Evolutionary conservation across 306 rosid genomes (phyloP), one percentile per base, ranked within the genome.

Genomic region (Medicago ruthenica): DNA sequence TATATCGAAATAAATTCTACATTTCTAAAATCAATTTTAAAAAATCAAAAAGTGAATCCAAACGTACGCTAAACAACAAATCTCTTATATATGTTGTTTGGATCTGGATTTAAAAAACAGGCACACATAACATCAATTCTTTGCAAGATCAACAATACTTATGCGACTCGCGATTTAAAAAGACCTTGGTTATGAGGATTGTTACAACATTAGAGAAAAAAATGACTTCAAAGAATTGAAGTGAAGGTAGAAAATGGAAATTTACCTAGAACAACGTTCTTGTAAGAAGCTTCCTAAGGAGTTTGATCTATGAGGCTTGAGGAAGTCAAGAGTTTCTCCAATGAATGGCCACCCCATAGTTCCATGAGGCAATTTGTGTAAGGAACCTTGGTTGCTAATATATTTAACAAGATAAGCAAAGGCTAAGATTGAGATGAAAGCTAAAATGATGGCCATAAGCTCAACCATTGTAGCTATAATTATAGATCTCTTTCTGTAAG

Each of bases 281-380:
- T 87, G 83, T 31, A 93, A 81, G 81, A 86, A 93, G 79, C 9
- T 70, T 4, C 98, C 96, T 40, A 89, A 21, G 18, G 91, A 81
- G 86, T 86, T 80, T 13, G 96, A 87, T 70, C 16, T 74, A 58
- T 90, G 98, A 72, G 98, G 85, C 69, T 87, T 90, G 78, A 93
- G 92, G 67, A 89, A 89, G 71, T 65, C 47, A 27, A 87, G 88
- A 54, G 92, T 90, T 65, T 93, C 92, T 0, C 98, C 98, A 18
- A 68, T 15, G 37, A 87, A 74, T 0, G 94, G 96, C 86, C 87
- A 89, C 10, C 98, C 98, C 91, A 87, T 83, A 86, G 58, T 85
- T 47, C 98, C 98, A 74, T 36, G 81, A 51, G 92, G 92, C 20
- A 90, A 63, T 48, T 70, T 75, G 55, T 74, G 64, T 15, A 47